A percentile compares a stretch with the other conserved stretches of the same genome.
phyloP scores from a whole-genome alignment of 495 filamentous ascomycete genomes.

The Rusavskia elegans region DNA sequence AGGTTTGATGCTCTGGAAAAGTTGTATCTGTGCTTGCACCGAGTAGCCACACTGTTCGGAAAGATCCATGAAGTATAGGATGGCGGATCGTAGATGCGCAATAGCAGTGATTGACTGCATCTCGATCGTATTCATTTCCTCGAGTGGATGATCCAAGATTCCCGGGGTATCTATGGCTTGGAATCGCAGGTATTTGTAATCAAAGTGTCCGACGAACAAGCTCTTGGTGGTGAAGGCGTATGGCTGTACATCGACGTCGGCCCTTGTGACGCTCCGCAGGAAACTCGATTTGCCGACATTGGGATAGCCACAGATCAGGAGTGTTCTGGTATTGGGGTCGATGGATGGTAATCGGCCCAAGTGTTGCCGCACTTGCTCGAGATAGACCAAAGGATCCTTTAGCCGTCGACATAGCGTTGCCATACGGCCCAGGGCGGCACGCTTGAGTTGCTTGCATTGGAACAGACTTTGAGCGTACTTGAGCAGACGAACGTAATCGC shows the following conservation, averaged over 20 bases:
- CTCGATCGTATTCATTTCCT: conserved; percentile 99
- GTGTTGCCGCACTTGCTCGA: conserved; percentile 97
- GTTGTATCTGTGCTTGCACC: conserved; percentile 73
- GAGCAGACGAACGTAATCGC: conserved; percentile 85
- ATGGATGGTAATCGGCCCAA: conserved; percentile 93
- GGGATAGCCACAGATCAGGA: conserved; percentile 92
- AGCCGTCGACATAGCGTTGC: conserved; percentile 86
- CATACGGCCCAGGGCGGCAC: conserved; percentile 83
- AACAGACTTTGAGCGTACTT: conserved; percentile 94
- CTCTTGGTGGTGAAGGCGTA: conserved; percentile 98
- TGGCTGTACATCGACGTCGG: conserved; percentile 94
- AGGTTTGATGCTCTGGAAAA: conserved; percentile 91
- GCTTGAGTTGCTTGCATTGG: conserved; percentile 89
- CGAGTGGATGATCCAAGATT: conserved; percentile 91
- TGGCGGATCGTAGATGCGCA: conserved; percentile 84
- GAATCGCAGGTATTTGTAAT: conserved; percentile 95
- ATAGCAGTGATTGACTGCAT: conserved; percentile 98
- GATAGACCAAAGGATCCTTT: conserved; percentile 85
- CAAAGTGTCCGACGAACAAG: conserved; percentile 94
- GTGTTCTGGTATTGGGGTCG: conserved; percentile 87
- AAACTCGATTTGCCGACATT: conserved; percentile 97
- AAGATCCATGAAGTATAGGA: conserved; percentile 96
- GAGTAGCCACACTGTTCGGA: conserved; percentile 97
- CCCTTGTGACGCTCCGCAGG: conserved; percentile 75
- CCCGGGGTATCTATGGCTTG: conserved; percentile 83